Evolutionary conservation across 2,329 filamentous ascomycete species (phyloP), one percentile per base, ranked within the genome.

Genomic region (Alternaria metachromatica): DNA sequence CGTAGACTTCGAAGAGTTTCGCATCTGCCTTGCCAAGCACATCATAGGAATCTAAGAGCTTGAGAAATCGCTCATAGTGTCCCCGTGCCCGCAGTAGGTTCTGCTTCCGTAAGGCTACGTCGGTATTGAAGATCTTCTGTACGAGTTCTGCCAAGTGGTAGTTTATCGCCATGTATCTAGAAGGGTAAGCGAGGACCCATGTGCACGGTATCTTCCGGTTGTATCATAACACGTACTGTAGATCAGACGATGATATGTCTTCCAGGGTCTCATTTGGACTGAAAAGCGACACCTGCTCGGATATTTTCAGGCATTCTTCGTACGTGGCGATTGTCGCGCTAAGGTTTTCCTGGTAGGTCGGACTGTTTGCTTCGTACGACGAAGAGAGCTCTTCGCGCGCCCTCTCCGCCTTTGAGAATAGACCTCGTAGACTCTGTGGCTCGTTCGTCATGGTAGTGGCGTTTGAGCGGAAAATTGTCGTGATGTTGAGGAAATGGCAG

Each of bases 211-310:
- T 53, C 30, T 21, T 53, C 30, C 20, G 20, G 13, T n/a, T 13
- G 49, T 49, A 30, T 4, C 49, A 33, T 20, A 37, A 23, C 13
- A 71, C 80, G 63, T 83, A 97, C 82, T 93, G 93, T 30, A 99
- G 82, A 74, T 97, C 90, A n/a, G 87, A 86, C 1, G 95, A 96
- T 13, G 92, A 85, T 30, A 97, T 83, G 81, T 99, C 96, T 65
- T 99, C 96, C 43, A 95, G 81, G 1, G 88, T 87, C 80, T 99
- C 96, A 80, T 99, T 99, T 37, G 89, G 86, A 71, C 93, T 97
- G 86, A 98, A 98, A 57, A 99, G 84, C 0, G 92, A 90, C 25
- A 96, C 84, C 63, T 88, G 86, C 68, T 88, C 84, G 67, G 92
- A 88, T 60, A 92, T 87, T 63, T 87, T 84, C 62, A 91, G 84